phyloP scores from a whole-genome alignment of 1,139 yeast species.

The Magnusiomyces paraingens region DNA sequence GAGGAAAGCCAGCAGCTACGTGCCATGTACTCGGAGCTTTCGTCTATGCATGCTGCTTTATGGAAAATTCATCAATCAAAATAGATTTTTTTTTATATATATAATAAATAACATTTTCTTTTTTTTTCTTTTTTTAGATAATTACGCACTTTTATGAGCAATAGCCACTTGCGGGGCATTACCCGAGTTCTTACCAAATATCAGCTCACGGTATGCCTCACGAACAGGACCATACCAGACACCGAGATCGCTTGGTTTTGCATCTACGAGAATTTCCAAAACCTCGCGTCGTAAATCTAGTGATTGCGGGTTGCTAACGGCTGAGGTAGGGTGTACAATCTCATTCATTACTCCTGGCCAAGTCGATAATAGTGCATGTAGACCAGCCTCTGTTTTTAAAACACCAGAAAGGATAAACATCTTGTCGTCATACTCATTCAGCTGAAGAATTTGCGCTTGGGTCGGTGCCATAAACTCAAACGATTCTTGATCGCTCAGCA shows the following conservation, averaged over 20 bases:
- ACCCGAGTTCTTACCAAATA: slow-evolving; percentile 17
- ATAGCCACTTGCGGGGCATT: slow-evolving; percentile 20
- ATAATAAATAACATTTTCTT: background rate
- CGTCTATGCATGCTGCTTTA: slow-evolving; percentile 25
- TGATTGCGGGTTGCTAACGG: slow-evolving; percentile 21
- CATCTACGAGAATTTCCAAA: slow-evolving; percentile 20
- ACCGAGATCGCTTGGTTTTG: slow-evolving; percentile 18
- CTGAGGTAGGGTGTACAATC: slow-evolving; percentile 17
- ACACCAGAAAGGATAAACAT: slow-evolving; percentile 20
- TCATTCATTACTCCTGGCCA: slow-evolving; percentile 28
- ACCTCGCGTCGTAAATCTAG: slow-evolving; percentile 22
- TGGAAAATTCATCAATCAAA: slow-evolving; percentile 24
- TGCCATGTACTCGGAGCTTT: slow-evolving; percentile 20
- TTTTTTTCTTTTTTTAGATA: background rate
- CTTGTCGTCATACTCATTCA: slow-evolving; percentile 22
- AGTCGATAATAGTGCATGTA: slow-evolving; percentile 18
- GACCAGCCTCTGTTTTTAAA: slow-evolving; percentile 22
- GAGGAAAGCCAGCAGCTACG: slow-evolving; percentile 21
- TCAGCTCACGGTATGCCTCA: slow-evolving; percentile 20
- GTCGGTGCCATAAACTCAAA: slow-evolving; percentile 16
- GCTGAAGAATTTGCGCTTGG: slow-evolving; percentile 14
- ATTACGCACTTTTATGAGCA: slow-evolving; percentile 21
- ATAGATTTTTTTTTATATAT: background rate
- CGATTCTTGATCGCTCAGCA: slow-evolving; percentile 15
- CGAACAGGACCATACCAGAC: slow-evolving; percentile 23